Conservation (phyloP, 1,284 basidiomycete genomes). For the Trichosporon faecale region DNA sequence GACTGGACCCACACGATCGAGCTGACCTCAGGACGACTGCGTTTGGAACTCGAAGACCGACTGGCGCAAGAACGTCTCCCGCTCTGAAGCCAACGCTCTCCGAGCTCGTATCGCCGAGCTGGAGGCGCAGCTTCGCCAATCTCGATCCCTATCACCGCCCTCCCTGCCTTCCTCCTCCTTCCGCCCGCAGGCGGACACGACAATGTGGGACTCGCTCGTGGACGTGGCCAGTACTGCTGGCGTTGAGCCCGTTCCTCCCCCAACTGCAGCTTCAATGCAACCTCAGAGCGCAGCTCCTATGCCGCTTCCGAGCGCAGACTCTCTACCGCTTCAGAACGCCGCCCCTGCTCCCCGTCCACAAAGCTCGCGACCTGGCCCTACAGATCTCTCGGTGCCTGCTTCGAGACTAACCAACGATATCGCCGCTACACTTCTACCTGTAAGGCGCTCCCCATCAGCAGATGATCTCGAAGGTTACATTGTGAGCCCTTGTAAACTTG, state of each 20-base stretch:
- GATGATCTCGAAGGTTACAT: conserved; percentile 15
- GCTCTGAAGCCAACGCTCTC: conserved; percentile 33
- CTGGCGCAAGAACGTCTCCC: conserved; percentile 32
- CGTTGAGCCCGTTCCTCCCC: neutral
- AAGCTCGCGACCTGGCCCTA: neutral
- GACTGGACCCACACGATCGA: neutral
- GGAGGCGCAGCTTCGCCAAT: conserved; percentile 19
- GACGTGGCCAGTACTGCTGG: neutral
- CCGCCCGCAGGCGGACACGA: neutral
- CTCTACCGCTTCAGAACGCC: neutral
- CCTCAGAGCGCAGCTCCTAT: neutral
- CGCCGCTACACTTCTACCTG: neutral
- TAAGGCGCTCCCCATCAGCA: neutral
- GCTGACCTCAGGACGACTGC: conserved; percentile 34
- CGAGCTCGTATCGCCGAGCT: conserved; percentile 32
- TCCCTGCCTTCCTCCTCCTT: neutral
- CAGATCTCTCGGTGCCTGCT: neutral
- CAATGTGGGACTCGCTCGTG: neutral
- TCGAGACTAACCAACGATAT: neutral
- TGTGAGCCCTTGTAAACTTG: neutral
- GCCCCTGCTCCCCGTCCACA: neutral
- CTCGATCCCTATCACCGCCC: neutral
- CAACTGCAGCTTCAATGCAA: too few relatives aligned
- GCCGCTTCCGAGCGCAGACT: neutral
- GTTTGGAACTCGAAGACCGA: conserved; percentile 31